Percentiles rank a stretch among this genome's conserved stretches.
Evolutionary conservation across 2,329 filamentous ascomycete species (phyloP).

Genomic region (Colletotrichum sp.): DNA sequence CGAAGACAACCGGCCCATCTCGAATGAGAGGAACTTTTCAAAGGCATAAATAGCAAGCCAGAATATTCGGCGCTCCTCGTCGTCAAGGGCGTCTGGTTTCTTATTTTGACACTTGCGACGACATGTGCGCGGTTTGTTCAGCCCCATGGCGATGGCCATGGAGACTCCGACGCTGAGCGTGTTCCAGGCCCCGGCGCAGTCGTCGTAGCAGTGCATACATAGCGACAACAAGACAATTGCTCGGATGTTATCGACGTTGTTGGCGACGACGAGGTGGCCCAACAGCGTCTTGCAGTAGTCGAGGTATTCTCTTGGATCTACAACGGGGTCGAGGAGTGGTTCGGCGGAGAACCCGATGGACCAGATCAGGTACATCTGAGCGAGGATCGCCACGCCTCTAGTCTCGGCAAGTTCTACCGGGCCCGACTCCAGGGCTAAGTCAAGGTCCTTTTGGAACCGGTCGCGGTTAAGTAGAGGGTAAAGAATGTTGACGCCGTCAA

Average conservation of each 20-base stretch:
- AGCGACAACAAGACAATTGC: constrained; percentile 22
- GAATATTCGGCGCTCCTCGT: not conserved
- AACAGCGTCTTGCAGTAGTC: constrained; percentile 23
- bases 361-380: not conserved
- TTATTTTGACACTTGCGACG: not conserved
- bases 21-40: constrained; percentile 8
- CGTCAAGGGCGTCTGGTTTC: not conserved
- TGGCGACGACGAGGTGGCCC: constrained; percentile 21
- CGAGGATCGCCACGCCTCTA: not conserved
- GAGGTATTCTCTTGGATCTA: constrained; percentile 7
- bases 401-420: not conserved
- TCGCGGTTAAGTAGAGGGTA: constrained; percentile 4
- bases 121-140: constrained; percentile 20
- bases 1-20: constrained; percentile 7
- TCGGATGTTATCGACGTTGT: constrained; percentile 23
- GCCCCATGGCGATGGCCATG: constrained; percentile 28
- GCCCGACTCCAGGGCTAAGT: not conserved
- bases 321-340: not conserved
- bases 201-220: constrained; percentile 19
- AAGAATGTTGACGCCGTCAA: constrained; percentile 2
- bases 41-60: constrained; percentile 5
- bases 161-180: constrained; percentile 25
- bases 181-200: constrained; percentile 28
- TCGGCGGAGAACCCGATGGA: not conserved
- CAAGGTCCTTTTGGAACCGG: not conserved